Evolutionary conservation across 805 yeast species (phyloP).

Genomic region (Myxozyma udenii): DNA sequence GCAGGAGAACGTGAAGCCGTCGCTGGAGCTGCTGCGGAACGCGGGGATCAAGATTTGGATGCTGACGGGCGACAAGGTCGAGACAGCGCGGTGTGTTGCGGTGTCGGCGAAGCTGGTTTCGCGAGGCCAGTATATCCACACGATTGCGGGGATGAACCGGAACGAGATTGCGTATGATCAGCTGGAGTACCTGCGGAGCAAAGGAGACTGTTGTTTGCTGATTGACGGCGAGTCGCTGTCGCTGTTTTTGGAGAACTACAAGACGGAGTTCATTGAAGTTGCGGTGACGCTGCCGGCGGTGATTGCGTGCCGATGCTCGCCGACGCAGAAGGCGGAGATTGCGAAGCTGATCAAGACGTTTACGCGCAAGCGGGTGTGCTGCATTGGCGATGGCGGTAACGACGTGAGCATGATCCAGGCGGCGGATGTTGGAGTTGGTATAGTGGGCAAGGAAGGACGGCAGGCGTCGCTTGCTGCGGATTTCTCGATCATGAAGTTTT

Average conservation of each 20-base stretch:
- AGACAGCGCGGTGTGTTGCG: conserved; percentile 96
- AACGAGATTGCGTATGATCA: conserved; percentile 70
- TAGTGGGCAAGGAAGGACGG: conserved; percentile 97
- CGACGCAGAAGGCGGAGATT: conserved; percentile 97
- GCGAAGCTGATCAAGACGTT: conserved; percentile 71
- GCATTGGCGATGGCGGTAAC: conserved; percentile 99
- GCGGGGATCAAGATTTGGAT: conserved; percentile 99
- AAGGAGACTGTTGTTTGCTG: conserved; percentile 67
- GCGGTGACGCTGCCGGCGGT: conserved; percentile 85
- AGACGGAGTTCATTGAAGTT: conserved; percentile 69
- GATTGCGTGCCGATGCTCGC: conserved; percentile 97
- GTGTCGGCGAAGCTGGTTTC: conserved; percentile 91
- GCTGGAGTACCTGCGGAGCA: conserved; percentile 65
- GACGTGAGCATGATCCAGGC: conserved; percentile 99
- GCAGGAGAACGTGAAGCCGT: conserved; percentile 85
- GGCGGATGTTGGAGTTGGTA: conserved; percentile 98
- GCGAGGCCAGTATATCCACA: conserved; percentile 90
- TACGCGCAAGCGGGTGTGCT: conserved; percentile 89
- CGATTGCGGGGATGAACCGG: conserved; percentile 61
- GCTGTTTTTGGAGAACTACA: conserved; percentile 58
- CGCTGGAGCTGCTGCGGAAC: conserved; percentile 86
- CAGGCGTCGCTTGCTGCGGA: conserved; percentile 98
- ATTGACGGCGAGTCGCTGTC: conserved; percentile 93
- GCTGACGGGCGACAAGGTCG: conserved; percentile 98
- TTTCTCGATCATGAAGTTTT: conserved; percentile 88